Percentiles rank a stretch among this genome's conserved stretches.
Evolutionary conservation across 257 asterid species (phyloP).

Genomic region (Plantago elongata): DNA sequence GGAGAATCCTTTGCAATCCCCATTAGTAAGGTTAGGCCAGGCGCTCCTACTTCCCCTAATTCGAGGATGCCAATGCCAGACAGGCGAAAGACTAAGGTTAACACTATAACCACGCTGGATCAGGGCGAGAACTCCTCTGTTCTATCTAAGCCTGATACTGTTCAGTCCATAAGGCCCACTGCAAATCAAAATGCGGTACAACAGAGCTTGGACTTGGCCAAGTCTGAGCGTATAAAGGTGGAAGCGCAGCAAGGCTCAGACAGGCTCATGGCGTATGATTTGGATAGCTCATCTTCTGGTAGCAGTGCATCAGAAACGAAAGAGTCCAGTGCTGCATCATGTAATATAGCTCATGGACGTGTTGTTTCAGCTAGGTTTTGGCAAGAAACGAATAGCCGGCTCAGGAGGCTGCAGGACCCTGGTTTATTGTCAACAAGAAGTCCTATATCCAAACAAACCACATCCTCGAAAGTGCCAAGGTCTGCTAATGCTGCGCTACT

Average conservation of each 20-base stretch:
- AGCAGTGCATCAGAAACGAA: conserved; percentile 57
- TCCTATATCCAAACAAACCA: conserved; percentile 53
- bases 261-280: conserved; percentile 67
- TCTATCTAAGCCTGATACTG: conserved; percentile 41
- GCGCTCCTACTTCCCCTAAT: conserved; percentile 64
- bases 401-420: conserved; percentile 89
- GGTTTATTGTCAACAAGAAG: conserved; percentile 64
- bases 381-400: conserved; percentile 89
- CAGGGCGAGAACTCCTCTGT: conserved; percentile 47
- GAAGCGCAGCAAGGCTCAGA: conserved; percentile 27
- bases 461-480: conserved; percentile 58
- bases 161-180: conserved; percentile 91
- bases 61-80: conserved; percentile 75
- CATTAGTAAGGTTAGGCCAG: conserved; percentile 66
- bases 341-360: conserved; percentile 55
- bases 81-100: conserved; percentile 44
- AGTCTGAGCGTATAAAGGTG: conserved; percentile 46
- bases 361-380: conserved; percentile 78
- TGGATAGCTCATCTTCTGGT: conserved; percentile 90
- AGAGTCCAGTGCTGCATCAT: conserved; percentile 11
- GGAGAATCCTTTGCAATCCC: conserved; percentile 89
- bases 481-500: conserved; percentile 46
- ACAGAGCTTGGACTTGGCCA: conserved; percentile 55
- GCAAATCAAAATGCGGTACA: conserved; percentile 40
- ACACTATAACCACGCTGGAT: conserved; percentile 40